Evolutionary conservation across 176 grass and related monocot genomes (phyloP), one percentile per base, ranked within the genome.

Genomic region (Carex cristatella): DNA sequence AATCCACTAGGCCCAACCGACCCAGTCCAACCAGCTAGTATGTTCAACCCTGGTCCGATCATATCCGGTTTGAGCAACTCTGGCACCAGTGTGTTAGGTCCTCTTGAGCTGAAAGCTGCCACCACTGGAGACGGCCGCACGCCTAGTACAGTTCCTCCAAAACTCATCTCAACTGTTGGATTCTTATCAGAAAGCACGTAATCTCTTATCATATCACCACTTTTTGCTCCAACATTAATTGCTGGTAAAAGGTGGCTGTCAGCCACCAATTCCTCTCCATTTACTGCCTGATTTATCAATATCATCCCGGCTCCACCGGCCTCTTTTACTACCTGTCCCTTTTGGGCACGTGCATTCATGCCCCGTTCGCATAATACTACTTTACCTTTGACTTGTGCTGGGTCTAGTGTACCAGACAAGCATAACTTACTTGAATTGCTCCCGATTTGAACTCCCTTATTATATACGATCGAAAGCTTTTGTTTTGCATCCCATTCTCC

Each of bases 11-110:
- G 94, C 0, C 90, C 94, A n/a, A 89, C 46, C 0, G 90, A 92
- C 1, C 83, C 76, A 9, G 92, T 90, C 94, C 94, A 97, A 11
- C 88, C 94, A 60, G 94, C 94, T 7, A 97, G 49, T 85, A 97
- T 97, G 89, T 97, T 97, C 28, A 97, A 84, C 1, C 94, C 94
- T 0, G 94, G 94, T 0, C 90, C 94, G 19, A 97, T 97, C 88
- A 94, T 86, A 80, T 97, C 94, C 38, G 94, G 94, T 81, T 97
- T 97, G n/a, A 97, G 92, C 72, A 97, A 86, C 87, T 92, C 86
- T 62, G 90, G 87, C 46, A 88, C 92, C 61, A 88, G 74, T 86
- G 79, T 85, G 87, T 85, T 94, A 4, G 94, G 94, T 53, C 94
- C 94, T 12, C 92, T 89, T 2, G 94, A 97, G 89, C 94, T 97